Evolutionary conservation across 1,284 basidiomycete genomes (phyloP).

Genomic region (Ceratobasidium sp.): DNA sequence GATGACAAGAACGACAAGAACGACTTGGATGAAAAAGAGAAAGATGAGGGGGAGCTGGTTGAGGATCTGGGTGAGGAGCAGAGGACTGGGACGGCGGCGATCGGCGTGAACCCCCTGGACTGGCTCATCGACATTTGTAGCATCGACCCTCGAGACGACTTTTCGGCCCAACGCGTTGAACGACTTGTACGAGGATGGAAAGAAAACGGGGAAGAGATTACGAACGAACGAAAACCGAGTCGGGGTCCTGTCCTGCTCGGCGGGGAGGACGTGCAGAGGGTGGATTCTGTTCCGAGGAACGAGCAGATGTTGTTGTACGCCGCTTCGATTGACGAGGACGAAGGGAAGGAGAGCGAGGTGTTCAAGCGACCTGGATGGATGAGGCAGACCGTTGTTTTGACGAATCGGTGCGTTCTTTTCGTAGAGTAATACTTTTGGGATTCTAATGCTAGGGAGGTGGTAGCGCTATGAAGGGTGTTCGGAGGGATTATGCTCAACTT

Average conservation of each 20-base stretch:
- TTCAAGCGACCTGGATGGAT: constrained; percentile 40
- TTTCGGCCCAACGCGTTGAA: constrained; percentile 53
- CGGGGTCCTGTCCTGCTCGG: background rate
- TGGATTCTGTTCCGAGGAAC: constrained; percentile 4
- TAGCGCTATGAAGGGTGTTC: constrained; percentile 47
- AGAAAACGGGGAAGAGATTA: constrained; percentile 50
- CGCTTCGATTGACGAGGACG: background rate
- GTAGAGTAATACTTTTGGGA: background rate
- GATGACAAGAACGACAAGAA: too few species aligned
- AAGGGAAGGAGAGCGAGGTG: background rate
- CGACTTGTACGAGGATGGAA: constrained; percentile 56
- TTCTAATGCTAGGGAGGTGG: background rate
- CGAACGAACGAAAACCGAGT: constrained; percentile 15
- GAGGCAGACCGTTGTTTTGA: constrained; percentile 46
- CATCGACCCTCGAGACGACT: constrained; percentile 62
- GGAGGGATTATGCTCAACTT: constrained; percentile 48
- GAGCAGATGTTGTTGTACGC: constrained; percentile 34
- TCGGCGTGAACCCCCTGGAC: constrained; percentile 60
- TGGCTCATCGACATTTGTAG: constrained; percentile 65
- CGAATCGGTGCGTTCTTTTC: constrained; percentile 39
- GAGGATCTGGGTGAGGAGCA: constrained; percentile 2
- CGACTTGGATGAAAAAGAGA: too few species aligned
- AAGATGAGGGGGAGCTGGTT: background rate
- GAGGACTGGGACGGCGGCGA: constrained; percentile 52
- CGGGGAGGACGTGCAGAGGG: constrained; percentile 1